Percentiles rank a stretch among this genome's conserved stretches.
These are phyloP conservation scores for Groenewaldozyma sp. DNA, from an alignment of 1,139 yeast species.

Conservation along the genomic window DNA sequence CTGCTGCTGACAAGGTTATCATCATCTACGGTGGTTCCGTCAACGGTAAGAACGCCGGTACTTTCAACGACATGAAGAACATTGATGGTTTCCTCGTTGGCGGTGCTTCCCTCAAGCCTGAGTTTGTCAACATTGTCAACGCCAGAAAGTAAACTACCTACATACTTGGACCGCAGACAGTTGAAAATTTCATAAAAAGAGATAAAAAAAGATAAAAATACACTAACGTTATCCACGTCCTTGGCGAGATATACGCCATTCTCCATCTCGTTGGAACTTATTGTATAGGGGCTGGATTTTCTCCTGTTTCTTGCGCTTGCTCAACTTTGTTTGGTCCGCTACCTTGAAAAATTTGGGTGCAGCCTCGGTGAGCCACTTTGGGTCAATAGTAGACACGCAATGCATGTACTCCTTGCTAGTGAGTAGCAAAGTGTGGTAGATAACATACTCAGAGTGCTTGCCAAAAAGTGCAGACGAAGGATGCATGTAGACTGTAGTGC, in stretches of 20 bases:
- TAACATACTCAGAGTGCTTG: constrained; percentile 65
- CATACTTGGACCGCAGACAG: constrained; percentile 1
- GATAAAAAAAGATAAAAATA: background rate
- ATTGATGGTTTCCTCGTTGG: constrained; percentile 99
- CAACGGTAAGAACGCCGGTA: constrained; percentile 85
- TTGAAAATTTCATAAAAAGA: background rate
- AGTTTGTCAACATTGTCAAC: constrained; percentile 89
- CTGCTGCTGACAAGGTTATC: constrained; percentile 69
- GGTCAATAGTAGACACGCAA: constrained; percentile 70
- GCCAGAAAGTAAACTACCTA: constrained; percentile 50
- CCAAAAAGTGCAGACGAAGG: constrained; percentile 80
- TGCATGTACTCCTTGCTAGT: constrained; percentile 92
- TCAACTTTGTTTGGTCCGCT: constrained; percentile 34
- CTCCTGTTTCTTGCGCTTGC: constrained; percentile 37
- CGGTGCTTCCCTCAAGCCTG: constrained; percentile 98
- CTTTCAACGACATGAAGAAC: constrained; percentile 86
- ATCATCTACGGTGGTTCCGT: constrained; percentile 99
- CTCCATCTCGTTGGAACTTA: constrained; percentile 2
- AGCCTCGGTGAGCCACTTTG: constrained; percentile 72
- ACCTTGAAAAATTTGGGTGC: constrained; percentile 83
- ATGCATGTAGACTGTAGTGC: constrained; percentile 74
- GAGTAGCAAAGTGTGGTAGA: constrained; percentile 73
- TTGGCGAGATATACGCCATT: constrained; percentile 28
- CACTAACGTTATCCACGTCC: background rate
- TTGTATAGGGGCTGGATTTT: constrained; percentile 58